Evolutionary conservation across 352 stramenopile species (phyloP).

Genomic region (Phytophthora kernoviae): DNA sequence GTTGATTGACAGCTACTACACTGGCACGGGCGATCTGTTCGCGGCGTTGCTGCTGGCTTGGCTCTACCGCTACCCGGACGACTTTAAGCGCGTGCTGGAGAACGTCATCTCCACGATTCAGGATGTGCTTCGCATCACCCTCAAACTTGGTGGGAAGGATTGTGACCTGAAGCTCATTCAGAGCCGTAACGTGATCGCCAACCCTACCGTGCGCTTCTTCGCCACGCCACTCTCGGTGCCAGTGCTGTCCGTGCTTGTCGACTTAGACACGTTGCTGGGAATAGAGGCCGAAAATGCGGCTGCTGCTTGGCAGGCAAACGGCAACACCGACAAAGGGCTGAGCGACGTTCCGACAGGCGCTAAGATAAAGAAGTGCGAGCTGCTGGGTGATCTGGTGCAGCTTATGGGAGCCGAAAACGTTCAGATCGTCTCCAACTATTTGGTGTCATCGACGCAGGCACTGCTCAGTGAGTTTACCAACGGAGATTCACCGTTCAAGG

Average conservation of each 20-base stretch:
- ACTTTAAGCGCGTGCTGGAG: slow-evolving; percentile 76
- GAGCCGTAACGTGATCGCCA: slow-evolving; percentile 72
- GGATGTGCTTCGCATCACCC: slow-evolving; percentile 74
- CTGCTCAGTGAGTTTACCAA: slow-evolving; percentile 15
- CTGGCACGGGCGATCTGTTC: slow-evolving; percentile 83
- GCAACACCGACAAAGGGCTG: slow-evolving; percentile 7
- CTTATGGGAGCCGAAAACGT: slow-evolving; percentile 30
- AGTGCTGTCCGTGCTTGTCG: slow-evolving; percentile 31
- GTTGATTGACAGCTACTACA: slow-evolving; percentile 85
- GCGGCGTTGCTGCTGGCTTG: slow-evolving; percentile 82
- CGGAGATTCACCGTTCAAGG: slow-evolving; percentile 7
- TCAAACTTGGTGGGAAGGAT: slow-evolving; percentile 62
- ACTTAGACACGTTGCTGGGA: slow-evolving; percentile 33
- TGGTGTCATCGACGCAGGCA: slow-evolving; percentile 23
- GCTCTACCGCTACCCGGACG: slow-evolving; percentile 61
- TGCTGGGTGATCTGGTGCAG: slow-evolving; percentile 22
- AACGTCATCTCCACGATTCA: slow-evolving; percentile 84
- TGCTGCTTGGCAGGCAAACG: slow-evolving; percentile 2
- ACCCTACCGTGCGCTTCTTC: slow-evolving; percentile 52
- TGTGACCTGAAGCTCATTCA: slow-evolving; percentile 88
- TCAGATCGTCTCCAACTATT: slow-evolving; percentile 33
- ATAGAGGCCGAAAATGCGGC: neutral
- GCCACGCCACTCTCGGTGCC: slow-evolving; percentile 47
- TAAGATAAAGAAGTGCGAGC: slow-evolving; percentile 16
- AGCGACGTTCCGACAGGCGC: slow-evolving; percentile 22